These are phyloP conservation scores for Tetrahymena borealis DNA, from an alignment of 73 alveolate species.

Conservation along the genomic window DNA sequence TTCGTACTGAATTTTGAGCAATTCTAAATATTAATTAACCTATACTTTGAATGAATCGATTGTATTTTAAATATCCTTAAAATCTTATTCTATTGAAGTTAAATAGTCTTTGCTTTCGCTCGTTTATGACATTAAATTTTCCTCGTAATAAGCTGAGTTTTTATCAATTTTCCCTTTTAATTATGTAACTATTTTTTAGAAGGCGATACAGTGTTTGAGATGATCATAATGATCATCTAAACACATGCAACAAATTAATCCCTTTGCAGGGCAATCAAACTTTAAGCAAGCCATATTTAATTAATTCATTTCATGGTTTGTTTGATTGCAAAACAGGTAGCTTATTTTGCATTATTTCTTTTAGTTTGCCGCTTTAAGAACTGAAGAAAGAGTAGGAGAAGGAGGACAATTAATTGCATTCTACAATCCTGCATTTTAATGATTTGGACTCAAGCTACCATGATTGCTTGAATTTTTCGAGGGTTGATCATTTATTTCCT, in stretches of 20 bases:
- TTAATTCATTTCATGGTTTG: neutral
- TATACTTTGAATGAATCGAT: neutral
- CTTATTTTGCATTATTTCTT: neutral
- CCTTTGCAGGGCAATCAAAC: neutral
- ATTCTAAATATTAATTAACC: neutral
- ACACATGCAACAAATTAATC: neutral
- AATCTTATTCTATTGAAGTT: neutral
- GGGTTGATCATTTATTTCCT: neutral
- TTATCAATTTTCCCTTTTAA: neutral
- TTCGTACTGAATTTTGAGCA: neutral
- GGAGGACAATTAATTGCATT: neutral
- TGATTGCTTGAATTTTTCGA: neutral
- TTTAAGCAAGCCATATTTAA: neutral
- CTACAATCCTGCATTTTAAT: neutral
- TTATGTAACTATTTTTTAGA: neutral
- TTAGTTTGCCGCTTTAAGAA: neutral
- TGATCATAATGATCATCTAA: neutral
- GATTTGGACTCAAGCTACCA: neutral
- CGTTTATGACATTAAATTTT: neutral
- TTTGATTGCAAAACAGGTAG: neutral
- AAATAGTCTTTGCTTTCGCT: neutral
- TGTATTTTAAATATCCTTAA: neutral
- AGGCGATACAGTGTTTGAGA: neutral
- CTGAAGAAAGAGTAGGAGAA: neutral
- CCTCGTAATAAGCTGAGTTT: neutral